Percentiles rank a stretch among this genome's conserved stretches.
Evolutionary conservation across 495 filamentous ascomycete genomes (phyloP).

Genomic region (Penicillium mononematosum): DNA sequence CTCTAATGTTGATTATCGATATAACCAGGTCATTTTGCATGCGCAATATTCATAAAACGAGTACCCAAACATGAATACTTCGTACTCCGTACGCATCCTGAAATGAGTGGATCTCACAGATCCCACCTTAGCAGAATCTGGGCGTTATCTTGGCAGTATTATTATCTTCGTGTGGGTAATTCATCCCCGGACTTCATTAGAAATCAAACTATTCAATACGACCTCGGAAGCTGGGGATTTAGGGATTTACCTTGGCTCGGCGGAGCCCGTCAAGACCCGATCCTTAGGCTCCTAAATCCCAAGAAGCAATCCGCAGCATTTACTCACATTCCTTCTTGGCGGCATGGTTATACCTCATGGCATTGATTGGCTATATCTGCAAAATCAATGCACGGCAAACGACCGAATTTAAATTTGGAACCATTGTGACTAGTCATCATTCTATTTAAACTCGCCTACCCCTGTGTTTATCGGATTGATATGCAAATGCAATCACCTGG

Average conservation of each 20-base stretch:
- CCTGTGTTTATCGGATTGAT: background rate
- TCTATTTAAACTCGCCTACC: background rate
- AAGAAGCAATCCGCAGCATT: background rate
- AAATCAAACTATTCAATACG: background rate
- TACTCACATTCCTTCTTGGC: conserved; percentile 10
- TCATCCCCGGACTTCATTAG: conserved; percentile 1
- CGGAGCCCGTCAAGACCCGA: background rate
- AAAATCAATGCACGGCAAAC: background rate
- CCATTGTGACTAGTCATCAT: background rate
- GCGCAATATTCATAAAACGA: background rate
- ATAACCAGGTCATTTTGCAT: background rate
- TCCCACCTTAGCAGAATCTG: conserved; percentile 10
- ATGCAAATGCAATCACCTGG: background rate
- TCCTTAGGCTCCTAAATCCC: background rate
- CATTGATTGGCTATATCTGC: background rate
- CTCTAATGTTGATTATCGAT: background rate
- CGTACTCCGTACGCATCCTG: background rate
- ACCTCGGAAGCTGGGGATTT: background rate
- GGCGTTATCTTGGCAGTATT: conserved; percentile 2
- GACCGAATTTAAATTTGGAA: background rate
- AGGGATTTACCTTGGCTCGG: background rate
- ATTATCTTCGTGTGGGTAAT: conserved; percentile 14
- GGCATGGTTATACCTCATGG: conserved; percentile 10
- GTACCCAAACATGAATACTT: background rate
- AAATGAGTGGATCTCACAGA: conserved; percentile 19